Base-by-base conservation (phyloP, 441 rosid genomes). In the Brassica balearica region DNA sequence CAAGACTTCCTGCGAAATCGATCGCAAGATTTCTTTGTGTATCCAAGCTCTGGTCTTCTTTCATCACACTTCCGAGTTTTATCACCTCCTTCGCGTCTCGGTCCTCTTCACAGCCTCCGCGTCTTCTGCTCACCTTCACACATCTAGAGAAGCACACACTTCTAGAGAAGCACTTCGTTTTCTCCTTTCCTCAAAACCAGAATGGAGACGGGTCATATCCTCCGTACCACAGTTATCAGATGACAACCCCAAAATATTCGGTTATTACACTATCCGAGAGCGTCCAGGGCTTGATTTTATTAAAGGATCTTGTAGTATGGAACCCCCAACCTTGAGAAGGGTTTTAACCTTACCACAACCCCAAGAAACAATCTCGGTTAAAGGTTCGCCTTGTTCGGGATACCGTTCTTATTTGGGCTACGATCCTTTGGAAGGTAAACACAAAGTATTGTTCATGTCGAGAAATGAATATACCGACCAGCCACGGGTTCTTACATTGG, bases 381-480 rank as follows among this genome's bases (percentile, higher is more conserved):
- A 51, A n/a, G 20, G 1, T 41, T 41, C 48, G 38, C 34, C 34
- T 29, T 29, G 34, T 29, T 29, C 34, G 34, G 38, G 38, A 36
- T 48, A 48, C 17, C n/a, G 43, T 36, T 59, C 41, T 62, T 27
- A 27, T 62, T 12, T 27, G 3, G 41, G 41, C 6, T 62, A 27
- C 66, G 66, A 62, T 27, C 66, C 66, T 12, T 27, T 62, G 66
- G 66, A 62, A 17, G 66, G 10, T 27, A 62, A 62, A 62, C 66
- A 63, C 43, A 63, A 63, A 34, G 46, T 63, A 14, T 43, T 43
- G 14, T 12, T 46, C 53, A 43, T 43, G 51, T 43, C 1, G 5
- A 10, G 14, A 43, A 43, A 0, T 5, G 5, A 11, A 43, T 43
- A 2, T 43, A 43, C 51, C n/a, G 51, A 43, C n/a, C 41, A 62